Evolutionary conservation across 169 alveolate genomes (phyloP).

Genomic region (Theileria parva): DNA sequence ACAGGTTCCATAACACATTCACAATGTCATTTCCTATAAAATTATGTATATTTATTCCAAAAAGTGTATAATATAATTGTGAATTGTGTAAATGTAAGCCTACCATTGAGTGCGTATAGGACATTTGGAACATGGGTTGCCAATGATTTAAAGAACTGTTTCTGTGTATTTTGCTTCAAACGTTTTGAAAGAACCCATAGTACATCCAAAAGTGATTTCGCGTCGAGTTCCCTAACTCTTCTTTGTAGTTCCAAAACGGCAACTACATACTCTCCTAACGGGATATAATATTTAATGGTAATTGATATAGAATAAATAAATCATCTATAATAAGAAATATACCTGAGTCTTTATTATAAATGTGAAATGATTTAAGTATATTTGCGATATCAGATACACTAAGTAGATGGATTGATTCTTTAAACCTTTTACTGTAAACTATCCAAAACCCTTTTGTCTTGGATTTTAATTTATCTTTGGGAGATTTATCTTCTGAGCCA

Average conservation of each 20-base stretch:
- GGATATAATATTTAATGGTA: not conserved
- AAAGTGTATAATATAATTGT: not conserved
- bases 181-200: constrained; percentile 42
- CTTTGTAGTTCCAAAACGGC: constrained; percentile 29
- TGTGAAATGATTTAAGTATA: constrained; percentile 45
- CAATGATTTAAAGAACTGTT: constrained; percentile 36
- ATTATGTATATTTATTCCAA: not conserved
- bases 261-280: constrained; percentile 56
- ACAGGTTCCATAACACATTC: constrained; percentile 54
- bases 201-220: constrained; percentile 7
- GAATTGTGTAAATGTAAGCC: not conserved
- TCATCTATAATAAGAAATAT: not conserved
- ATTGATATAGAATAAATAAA: not conserved
- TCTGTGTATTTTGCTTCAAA: constrained; percentile 44
- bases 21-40: constrained; percentile 34
- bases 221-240: constrained; percentile 30
- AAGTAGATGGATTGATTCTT: constrained; percentile 36
- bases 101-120: constrained; percentile 40
- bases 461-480: not conserved
- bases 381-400: constrained; percentile 25
- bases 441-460: constrained; percentile 62
- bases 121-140: constrained; percentile 63
- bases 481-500: not conserved
- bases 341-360: constrained; percentile 56
- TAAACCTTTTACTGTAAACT: constrained; percentile 62